Evolutionary conservation across 2,329 filamentous ascomycete genomes (phyloP), one percentile per base, ranked within the genome.

Genomic region (Xylariaceae sp.): DNA sequence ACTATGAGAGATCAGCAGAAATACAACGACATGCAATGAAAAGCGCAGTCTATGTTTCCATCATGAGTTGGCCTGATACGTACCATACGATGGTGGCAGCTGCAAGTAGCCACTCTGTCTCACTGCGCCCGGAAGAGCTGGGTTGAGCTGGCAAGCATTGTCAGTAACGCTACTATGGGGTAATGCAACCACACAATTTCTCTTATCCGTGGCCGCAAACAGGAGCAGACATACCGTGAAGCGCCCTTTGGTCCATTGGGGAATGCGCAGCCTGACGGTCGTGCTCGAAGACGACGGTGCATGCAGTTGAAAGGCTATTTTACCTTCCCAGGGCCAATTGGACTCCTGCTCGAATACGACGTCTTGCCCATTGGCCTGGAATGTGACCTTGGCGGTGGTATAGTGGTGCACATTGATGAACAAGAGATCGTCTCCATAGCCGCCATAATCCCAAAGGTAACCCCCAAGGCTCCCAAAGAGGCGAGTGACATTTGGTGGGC

Each of bases 401-500:
- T 78, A 81, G n/a, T 82, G 56, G 46, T 82, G 76, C 1, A 80
- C 72, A 45, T 74, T 71, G 31, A 81, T 52, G 22, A 66, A 67
- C 0, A 56, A 61, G 22, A n/a, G n/a, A 9, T 55, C 52, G 4
- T 54, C 45, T 3, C 45, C 48, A 2, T 48, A 37, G 0, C 49
- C 46, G 1, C 64, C 61, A 28, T 64, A 67, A 17, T 69, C 69
- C 73, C 76, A 79, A 0, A 79, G 53, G 48, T 79, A 79, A 0
- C 77, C 76, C 2, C 76, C 77, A 19, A 81, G 59, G 18, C 68
- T 74, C 0, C 74, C 78, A 37, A 80, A 69, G 1, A 79, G 59
- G 19, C 78, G 64, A 17, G 73, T 68, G 1, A 83, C 62, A 48
- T 81, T 82, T 0, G 78, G 79, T 3, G 79, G 79, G 51, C 79